Evolutionary conservation across 139 green algal genomes (phyloP), one percentile per base, ranked within the genome.

Genomic region (Helicosporidium sp.): DNA sequence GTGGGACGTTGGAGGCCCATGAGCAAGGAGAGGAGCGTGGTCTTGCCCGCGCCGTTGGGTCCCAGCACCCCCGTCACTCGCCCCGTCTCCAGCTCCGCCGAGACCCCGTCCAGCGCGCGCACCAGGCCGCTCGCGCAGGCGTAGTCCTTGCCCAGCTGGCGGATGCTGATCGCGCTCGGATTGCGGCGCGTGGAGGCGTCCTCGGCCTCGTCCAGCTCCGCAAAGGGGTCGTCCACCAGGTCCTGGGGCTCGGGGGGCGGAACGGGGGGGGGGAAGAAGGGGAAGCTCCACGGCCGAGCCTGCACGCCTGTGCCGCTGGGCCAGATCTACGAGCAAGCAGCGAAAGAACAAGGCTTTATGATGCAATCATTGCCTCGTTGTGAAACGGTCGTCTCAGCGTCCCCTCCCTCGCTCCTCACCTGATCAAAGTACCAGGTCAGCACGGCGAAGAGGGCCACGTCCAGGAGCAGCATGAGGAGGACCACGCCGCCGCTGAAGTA

Each of bases 31-130:
- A 89, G 79, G 42, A 74, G 65, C 25, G 76, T 82, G 6, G 77
- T 84, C 54, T 84, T 88, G 41, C 76, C 75, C 19, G 75, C 74
- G 1, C 76, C 79, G 54, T 86, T 86, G 57, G 83, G 78, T 0
- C 82, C 83, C 33, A 94, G 60, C 39, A 94, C 62, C 0, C 65
- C 81, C 0, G 80, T 89, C 47, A 93, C 64, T 29, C 72, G 54
- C 12, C 78, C 66, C 0, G 23, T 25, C 1, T 45, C 24, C 3
- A 82, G 57, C n/a, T 71, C 50, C 42, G 85, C 26, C 51, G 41
- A 51, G 18, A 86, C 47, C 1, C 64, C 65, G 36, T 85, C 78
- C 26, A 92, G 60, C 23, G 81, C 81, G n/a, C n/a, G n/a, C n/a
- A n/a, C n/a, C n/a, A n/a, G n/a, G n/a, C n/a, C n/a, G n/a, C n/a